Evolutionary conservation across 805 yeast species (phyloP), one percentile per base, ranked within the genome.

Genomic region (Ogataea siamensis): DNA sequence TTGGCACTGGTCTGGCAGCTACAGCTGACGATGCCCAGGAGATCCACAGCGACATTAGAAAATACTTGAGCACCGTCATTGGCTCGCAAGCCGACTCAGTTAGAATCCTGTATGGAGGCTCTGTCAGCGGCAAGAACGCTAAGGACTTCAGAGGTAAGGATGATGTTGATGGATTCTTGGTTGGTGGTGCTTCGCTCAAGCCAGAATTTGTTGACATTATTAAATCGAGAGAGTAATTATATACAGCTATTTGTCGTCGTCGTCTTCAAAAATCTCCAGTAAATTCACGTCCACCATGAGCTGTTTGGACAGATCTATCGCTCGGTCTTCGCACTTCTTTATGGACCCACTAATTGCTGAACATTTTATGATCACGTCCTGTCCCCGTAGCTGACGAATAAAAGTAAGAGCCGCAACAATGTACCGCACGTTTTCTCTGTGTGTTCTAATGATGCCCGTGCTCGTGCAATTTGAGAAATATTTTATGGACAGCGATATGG

Each of bases 1-100:
- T 93, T 58, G 99, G 99, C 67, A 89, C 98, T 56, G 99, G 99
- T 63, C 80, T 93, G 63, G 96, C 98, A 58, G 98, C 99, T 47
- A 93, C 99, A 56, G 88, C 99, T 54, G 86, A 84, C 54, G 99
- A 93, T 64, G 99, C 99, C 54, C 96, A 93, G 74, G 87, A 82
- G 53, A 87, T 93, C 60, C 99, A 93, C 74, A 76, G 77, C 64
- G 76, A 75, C 55, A 87, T 93, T 71, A 86, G 99, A 77, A 76
- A 70, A 47, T 88, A 76, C 77, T 77, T 93, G 66, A 72, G 78
- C 54, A 70, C 75, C 58, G 78, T 83, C 66, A 77, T 91, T 61
- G 91, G 95, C 63, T 78, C 78, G 53, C 85, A 76, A 63, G 95
- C 97, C 56, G 81, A 75, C 48, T 64, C 70, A 45, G 78, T 76